Evolutionary conservation across 345 rosid species (phyloP), one percentile per base, ranked within the genome.

Genomic region (Melaleuca alternifolia): DNA sequence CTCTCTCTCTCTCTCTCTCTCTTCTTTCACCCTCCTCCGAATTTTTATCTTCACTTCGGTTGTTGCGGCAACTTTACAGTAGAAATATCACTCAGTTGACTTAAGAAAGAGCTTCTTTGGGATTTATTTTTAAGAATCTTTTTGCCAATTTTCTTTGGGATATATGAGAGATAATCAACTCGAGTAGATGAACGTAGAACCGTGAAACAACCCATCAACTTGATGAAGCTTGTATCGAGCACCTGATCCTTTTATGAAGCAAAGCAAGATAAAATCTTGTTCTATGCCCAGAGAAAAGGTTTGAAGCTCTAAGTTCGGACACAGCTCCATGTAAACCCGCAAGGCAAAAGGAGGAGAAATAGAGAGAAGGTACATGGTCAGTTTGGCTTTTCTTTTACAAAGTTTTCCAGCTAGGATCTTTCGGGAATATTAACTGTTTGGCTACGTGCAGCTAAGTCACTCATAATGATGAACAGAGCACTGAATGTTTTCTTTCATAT

Each of bases 391-490:
- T 85, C 13, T 50, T 37, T 61, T 51, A 44, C 59, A 85, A 54
- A 84, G 20, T 37, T 56, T 84, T 71, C 79, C 79, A 71, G 79
- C 79, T 71, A 71, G 79, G 79, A 37, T 71, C 79, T 71, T 71
- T 33, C 79, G 2, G 44, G 48, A 18, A 37, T 84, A 54, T 50
- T 26, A 24, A 59, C 54, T 85, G 76, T 85, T 81, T n/a, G 54
- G 83, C 86, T 85, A 71, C 76, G 56, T 50, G 13, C 6, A 56
- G 56, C 53, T 57, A 50, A 33, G 51, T 84, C 24, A 37, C 79
- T 71, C 79, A 71, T 71, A 71, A 71, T 51, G 85, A 88, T 57
- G 82, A 86, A 41, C 88, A 87, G 79, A 51, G 81, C 61, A 81
- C 88, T 83, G 59, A 61, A 53, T 51, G 86, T 48, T 86, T 54